Conservation (phyloP, 164 flowering plant species). For the Hamamelis virginiana region DNA sequence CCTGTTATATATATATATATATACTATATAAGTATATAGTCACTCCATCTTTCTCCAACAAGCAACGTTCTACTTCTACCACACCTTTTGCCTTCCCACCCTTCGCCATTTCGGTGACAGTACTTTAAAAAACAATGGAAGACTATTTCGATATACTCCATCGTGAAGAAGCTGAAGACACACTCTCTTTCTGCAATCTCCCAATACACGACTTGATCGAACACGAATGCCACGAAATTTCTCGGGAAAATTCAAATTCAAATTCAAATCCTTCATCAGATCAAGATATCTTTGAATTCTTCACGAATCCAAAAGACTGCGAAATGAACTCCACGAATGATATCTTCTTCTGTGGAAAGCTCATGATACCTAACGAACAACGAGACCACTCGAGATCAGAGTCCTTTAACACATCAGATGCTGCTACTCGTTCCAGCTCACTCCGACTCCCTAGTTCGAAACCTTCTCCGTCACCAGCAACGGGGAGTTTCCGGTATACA, state of each 20-base stretch:
- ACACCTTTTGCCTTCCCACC: too few species aligned
- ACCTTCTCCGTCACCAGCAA: not conserved
- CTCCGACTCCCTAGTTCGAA: not conserved
- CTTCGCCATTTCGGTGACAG: too few species aligned
- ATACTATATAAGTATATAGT: too few species aligned
- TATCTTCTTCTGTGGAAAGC: slow-evolving; percentile 5
- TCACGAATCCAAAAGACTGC: not conserved
- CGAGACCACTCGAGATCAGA: not conserved
- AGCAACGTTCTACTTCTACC: too few species aligned
- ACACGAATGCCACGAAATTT: too few species aligned
- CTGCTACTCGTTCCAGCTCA: too few species aligned
- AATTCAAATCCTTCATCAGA: not conserved
- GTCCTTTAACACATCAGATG: too few species aligned
- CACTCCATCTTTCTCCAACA: too few species aligned
- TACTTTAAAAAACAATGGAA: too few species aligned
- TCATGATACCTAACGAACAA: not conserved
- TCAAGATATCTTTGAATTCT: slow-evolving; percentile 6
- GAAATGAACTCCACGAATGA: too few species aligned
- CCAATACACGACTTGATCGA: slow-evolving; percentile 1
- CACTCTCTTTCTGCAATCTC: slow-evolving; percentile 4
- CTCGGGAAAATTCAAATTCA: not conserved
- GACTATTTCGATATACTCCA: not conserved
- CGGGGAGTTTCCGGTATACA: not conserved
- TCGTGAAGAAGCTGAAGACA: not conserved
- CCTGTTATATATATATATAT: too few species aligned